phyloP scores from a whole-genome alignment of 768 basidiomycete species.

The Boletus bicolor region DNA sequence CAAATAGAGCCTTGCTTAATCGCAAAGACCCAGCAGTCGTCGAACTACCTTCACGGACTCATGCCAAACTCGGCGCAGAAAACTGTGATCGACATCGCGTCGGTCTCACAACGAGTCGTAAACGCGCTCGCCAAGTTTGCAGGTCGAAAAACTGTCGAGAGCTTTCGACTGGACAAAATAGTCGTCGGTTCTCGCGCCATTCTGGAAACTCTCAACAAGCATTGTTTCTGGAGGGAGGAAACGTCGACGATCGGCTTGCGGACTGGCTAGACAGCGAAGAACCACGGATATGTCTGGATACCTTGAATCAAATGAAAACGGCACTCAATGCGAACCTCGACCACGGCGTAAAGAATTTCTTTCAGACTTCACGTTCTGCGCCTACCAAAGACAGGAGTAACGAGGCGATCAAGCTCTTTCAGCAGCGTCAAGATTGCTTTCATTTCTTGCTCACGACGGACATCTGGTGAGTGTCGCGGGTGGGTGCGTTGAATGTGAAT shows the following conservation, averaged over 20 bases:
- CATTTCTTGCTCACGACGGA: conserved; percentile 6
- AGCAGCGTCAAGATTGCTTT: not conserved
- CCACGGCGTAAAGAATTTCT: not conserved
- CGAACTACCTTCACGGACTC: not conserved
- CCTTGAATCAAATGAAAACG: conserved; percentile 4
- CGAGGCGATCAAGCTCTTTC: conserved; percentile 8
- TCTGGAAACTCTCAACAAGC: conserved; percentile 7
- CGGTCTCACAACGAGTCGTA: conserved; percentile 2
- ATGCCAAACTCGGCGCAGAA: not conserved
- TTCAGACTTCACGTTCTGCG: not conserved
- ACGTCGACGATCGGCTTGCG: not conserved
- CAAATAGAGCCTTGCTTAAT: too few species aligned
- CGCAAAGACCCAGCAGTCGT: not conserved
- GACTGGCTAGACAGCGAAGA: conserved; percentile 6
- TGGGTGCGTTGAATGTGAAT: not conserved
- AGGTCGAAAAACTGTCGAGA: conserved; percentile 1
- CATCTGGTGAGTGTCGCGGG: not conserved
- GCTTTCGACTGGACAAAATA: conserved; percentile 4
- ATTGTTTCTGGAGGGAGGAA: not conserved
- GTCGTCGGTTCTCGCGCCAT: conserved; percentile 3
- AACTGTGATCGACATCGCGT: conserved; percentile 5
- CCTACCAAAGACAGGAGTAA: not conserved
- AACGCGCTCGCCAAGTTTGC: not conserved
- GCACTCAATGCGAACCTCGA: not conserved
- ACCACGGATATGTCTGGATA: conserved; percentile 1